Base-by-base conservation (phyloP, 2,329 filamentous ascomycete genomes). In the Trichophyton simii region DNA sequence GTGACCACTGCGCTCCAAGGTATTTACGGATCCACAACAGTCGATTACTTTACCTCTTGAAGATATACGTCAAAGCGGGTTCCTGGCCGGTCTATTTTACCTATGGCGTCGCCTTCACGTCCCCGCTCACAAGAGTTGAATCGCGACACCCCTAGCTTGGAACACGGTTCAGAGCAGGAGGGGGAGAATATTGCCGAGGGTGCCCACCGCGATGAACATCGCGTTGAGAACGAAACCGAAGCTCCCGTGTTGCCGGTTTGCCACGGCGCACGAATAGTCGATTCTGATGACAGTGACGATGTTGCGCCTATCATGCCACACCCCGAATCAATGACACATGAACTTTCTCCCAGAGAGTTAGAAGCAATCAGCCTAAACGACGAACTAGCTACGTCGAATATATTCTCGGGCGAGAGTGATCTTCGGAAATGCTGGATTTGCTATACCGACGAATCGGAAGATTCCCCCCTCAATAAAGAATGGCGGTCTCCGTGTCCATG, bases 401-500 rank as follows among this genome's bases (percentile, higher is more conserved):
- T 15, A 13, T 55, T 31, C 20, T 31, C 52, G 63, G 65, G 34
- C 11, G 64, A 66, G 28, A 58, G 68, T 25, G 77, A 78, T 34
- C 76, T 76, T 3, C 73, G 75, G 63, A 84, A 80, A 71, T 87
- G 85, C 70, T 87, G 85, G 85, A 87, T 87, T 65, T 87, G 85
- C 72, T 86, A 87, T 71, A 80, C 79, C 57, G 84, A 86, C 63
- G 81, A 84, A 66, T 84, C 80, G 5, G 85, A 87, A 68, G 84
- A 87, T 62, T 73, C 72, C 22, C 80, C 81, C 7, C 78, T 79
- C 11, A 81, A 81, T 28, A 79, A 80, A 1, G 79, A 81, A 66
- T 99, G 94, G 92, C 85, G 89, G 52, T 88, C 87, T 60, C 91
- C 94, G 1, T 99, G 94, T 72, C 87, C 87, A 0, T 99, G 94